A percentile compares a stretch with the other conserved stretches of the same genome.
These are phyloP conservation scores for Phytophthora brassicae DNA, from an alignment of 352 stramenopile species.

Conservation along the genomic window DNA sequence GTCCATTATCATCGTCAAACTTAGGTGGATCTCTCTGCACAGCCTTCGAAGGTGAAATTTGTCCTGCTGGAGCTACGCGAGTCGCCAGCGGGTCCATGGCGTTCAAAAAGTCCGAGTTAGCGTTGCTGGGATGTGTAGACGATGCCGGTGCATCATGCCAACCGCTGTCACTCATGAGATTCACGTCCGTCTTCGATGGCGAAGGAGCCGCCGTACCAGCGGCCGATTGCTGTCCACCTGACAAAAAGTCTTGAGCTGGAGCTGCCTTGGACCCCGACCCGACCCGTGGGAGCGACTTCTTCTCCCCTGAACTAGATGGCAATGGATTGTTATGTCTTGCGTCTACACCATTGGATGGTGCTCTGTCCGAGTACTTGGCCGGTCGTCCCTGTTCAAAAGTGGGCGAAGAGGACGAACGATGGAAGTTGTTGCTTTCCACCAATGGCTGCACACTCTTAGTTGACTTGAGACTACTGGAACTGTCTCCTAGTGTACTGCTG, in stretches of 20 bases:
- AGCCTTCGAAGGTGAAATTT: slow-evolving; percentile 19
- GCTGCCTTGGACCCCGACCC: slow-evolving; percentile 34
- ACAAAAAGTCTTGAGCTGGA: slow-evolving; percentile 73
- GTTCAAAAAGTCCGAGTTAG: slow-evolving; percentile 53
- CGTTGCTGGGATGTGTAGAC: slow-evolving; percentile 28
- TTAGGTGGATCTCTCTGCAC: slow-evolving; percentile 48
- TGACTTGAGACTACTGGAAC: slow-evolving; percentile 23
- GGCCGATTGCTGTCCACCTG: slow-evolving; percentile 39
- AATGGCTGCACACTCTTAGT: slow-evolving; percentile 18
- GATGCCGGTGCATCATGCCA: slow-evolving; percentile 41
- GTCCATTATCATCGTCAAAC: slow-evolving; percentile 78
- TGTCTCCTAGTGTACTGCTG: slow-evolving; percentile 20
- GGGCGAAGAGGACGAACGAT: slow-evolving; percentile 45
- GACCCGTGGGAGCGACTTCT: slow-evolving; percentile 36
- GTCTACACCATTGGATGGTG: slow-evolving; percentile 21
- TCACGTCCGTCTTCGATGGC: slow-evolving; percentile 42
- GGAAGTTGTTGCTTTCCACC: slow-evolving; percentile 29
- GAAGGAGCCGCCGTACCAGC: slow-evolving; percentile 9
- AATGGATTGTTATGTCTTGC: slow-evolving; percentile 30
- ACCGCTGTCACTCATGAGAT: slow-evolving; percentile 71
- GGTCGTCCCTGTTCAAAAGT: slow-evolving; percentile 56
- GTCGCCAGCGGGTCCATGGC: slow-evolving; percentile 69
- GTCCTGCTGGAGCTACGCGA: slow-evolving; percentile 24
- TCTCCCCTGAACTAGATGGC: slow-evolving; percentile 22
- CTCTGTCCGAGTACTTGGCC: slow-evolving; percentile 67